Evolutionary conservation across 2,329 filamentous ascomycete genomes (phyloP), one percentile per base, ranked within the genome.

Genomic region (Nigrospora osmanthi): DNA sequence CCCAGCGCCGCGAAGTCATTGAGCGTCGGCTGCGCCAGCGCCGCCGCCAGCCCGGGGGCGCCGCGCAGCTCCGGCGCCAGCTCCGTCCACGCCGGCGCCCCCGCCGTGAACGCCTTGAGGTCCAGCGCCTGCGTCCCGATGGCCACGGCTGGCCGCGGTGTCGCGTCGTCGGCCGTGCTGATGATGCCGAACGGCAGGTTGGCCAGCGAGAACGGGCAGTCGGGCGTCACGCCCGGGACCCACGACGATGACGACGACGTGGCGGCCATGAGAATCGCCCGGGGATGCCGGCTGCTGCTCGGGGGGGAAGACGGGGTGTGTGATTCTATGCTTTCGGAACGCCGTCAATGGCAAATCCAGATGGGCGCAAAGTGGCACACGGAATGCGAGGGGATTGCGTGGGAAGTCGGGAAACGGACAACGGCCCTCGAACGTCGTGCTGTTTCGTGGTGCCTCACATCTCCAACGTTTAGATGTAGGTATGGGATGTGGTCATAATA

Each of bases 121-220:
- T 91, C 85, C 38, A 93, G 67, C 0, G 80, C 85, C 62, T 86
- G 69, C 31, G 82, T 75, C 40, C 87, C 87, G 54, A 93, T 85
- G 11, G 85, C 85, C 48, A 87, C 67, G 13, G 85, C 87, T 11
- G 81, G 75, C 28, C 81, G 81, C 2, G 73, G 83, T 23, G 71
- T 71, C 11, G 71, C 55, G 47, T 78, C 71, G 6, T 70, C 62
- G 3, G 71, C 51, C 1, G 83, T 84, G 30, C 81, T 84, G 58
- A 93, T 87, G 68, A 93, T 81, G 56, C 87, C 87, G 58, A 91
- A 91, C 2, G 87, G 87, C 44, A 93, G 83, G 60, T 93, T 93
- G 57, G 83, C 80, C 42, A 91, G 68, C 10, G 86, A 88, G 66
- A 90, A 90, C 55, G 62, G 64, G 37, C 56, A 62, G 4, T 60